Percentiles rank a stretch among this genome's conserved stretches.
Evolutionary conservation across 1,139 yeast genomes (phyloP).

Genomic region (Pichia sp.): DNA sequence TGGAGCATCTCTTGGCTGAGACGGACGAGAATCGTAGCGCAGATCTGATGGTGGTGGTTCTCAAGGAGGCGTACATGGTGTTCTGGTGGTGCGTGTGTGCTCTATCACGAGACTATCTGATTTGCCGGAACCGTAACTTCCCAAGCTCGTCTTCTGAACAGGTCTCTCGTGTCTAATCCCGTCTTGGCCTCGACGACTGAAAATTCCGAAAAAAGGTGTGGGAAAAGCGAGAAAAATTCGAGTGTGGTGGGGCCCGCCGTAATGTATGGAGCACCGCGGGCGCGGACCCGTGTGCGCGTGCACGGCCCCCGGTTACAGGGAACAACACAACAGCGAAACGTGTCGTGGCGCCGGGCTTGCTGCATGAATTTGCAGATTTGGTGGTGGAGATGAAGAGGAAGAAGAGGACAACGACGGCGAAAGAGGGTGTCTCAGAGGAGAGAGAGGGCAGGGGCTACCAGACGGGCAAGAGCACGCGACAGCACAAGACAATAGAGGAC

Average conservation of each 20-base stretch:
- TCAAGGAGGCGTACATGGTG: conserved; percentile 11
- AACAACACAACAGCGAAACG: too few relatives aligned
- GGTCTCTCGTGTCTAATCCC: not conserved
- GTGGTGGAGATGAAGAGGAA: not conserved
- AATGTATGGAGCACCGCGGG: not conserved
- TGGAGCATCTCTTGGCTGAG: conserved; percentile 1
- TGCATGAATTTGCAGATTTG: conserved; percentile 1
- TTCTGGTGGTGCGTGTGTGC: not conserved
- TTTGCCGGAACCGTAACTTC: too few relatives aligned
- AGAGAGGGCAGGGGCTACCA: not conserved
- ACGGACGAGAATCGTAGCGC: conserved; percentile 12
- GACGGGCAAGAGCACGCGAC: not conserved
- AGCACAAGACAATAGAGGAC: conserved; percentile 3
- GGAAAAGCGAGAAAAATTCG: not conserved
- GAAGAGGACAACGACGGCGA: not conserved
- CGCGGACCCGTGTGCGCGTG: not conserved
- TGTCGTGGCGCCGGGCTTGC: not conserved
- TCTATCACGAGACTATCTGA: not conserved
- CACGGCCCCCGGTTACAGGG: not conserved
- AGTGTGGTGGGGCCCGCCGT: not conserved
- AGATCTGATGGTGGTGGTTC: conserved; percentile 9
- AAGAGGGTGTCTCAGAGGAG: not conserved
- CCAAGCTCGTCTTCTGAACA: not conserved
- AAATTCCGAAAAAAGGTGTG: not conserved
- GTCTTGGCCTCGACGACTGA: not conserved